A percentile compares a stretch with the other conserved stretches of the same genome.
phyloP scores from a whole-genome alignment of 768 basidiomycete species.

The Amyloporia xantha region DNA sequence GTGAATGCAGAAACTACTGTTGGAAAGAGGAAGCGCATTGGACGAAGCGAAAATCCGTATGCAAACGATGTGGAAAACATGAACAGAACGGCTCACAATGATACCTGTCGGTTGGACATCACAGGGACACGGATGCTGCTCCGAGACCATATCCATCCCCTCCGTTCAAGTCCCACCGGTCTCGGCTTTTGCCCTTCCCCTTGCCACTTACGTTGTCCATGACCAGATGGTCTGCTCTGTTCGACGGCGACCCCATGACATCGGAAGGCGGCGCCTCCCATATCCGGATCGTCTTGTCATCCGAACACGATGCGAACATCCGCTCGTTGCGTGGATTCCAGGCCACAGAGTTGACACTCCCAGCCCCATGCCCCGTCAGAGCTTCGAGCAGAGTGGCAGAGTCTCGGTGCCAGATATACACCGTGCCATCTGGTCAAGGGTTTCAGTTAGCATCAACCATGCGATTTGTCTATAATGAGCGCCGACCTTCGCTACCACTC shows the following conservation, averaged over 20 bases:
- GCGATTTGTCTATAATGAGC: background rate
- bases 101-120: too few relatives aligned
- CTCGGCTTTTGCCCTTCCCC: constrained; percentile 17
- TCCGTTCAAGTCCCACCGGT: constrained; percentile 10
- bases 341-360: constrained; percentile 91
- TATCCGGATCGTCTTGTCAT: constrained; percentile 86
- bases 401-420: constrained; percentile 94
- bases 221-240: constrained; percentile 3
- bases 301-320: constrained; percentile 96
- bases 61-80: too few relatives aligned
- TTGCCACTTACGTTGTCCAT: constrained; percentile 10
- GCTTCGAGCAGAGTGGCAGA: constrained; percentile 78
- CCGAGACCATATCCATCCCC: constrained; percentile 11
- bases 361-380: constrained; percentile 81
- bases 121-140: background rate
- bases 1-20: background rate
- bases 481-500: constrained; percentile 91
- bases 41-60: too few relatives aligned
- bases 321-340: constrained; percentile 89
- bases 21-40: too few relatives aligned
- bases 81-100: too few relatives aligned
- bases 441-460: background rate
- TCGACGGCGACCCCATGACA: constrained; percentile 6
- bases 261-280: constrained; percentile 50
- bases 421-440: constrained; percentile 63